Percentiles rank a stretch among this genome's conserved stretches.
These are phyloP conservation scores for Pseudogymnoascus sp. DNA, from an alignment of 2,329 filamentous ascomycete genomes.

Conservation along the genomic window DNA sequence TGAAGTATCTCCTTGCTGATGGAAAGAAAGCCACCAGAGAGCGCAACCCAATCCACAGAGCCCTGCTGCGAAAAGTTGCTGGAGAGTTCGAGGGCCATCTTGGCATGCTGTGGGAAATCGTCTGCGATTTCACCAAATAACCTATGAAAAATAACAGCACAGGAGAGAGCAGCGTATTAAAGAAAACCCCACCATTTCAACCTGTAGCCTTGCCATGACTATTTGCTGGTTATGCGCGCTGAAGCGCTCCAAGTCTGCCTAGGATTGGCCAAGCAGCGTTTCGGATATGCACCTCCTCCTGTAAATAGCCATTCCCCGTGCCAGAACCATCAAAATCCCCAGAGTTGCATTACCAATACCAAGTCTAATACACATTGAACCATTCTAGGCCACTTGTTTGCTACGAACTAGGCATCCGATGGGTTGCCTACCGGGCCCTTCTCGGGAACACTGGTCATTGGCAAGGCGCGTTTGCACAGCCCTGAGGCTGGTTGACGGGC, in stretches of 20 bases:
- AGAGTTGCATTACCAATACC: background rate
- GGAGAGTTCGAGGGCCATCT: background rate
- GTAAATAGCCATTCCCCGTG: background rate
- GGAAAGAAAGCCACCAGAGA: background rate
- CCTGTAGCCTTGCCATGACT: background rate
- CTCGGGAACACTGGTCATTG: background rate
- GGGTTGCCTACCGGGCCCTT: background rate
- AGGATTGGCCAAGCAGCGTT: background rate
- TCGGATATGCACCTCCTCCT: constrained; percentile 6
- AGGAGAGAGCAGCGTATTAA: background rate
- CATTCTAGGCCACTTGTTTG: background rate
- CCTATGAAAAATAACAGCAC: background rate
- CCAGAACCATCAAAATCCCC: background rate
- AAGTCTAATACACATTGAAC: background rate
- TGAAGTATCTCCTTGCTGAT: background rate
- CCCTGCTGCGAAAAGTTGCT: background rate
- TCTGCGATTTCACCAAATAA: background rate
- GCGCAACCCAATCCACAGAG: background rate
- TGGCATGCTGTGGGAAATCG: background rate
- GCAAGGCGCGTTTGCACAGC: background rate
- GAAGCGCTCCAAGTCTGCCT: background rate
- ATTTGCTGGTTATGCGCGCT: background rate
- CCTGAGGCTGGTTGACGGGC: background rate
- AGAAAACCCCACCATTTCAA: background rate
- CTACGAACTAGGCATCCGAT: background rate